phyloP scores from a whole-genome alignment of 2,329 filamentous ascomycete species.

The Incumbomyces lentus region DNA sequence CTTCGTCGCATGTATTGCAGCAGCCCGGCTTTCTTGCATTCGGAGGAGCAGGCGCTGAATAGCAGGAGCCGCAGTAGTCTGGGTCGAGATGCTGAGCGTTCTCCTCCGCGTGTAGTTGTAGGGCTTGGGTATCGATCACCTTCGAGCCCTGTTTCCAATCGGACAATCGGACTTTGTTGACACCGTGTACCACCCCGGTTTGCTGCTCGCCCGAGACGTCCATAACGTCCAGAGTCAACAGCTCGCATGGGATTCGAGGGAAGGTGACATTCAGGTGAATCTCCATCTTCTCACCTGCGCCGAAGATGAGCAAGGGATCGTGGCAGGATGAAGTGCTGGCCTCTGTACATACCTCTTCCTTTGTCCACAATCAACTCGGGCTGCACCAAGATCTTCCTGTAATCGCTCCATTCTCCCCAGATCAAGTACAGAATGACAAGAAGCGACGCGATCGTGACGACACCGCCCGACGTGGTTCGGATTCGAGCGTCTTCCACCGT shows the following conservation, averaged over 20 bases:
- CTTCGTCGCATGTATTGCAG: constrained; percentile 95
- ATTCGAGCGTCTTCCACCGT: constrained; percentile 96
- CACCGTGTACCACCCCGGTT: constrained; percentile 82
- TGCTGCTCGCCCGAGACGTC: constrained; percentile 97
- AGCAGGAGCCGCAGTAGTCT: constrained; percentile 86
- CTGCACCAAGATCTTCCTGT: constrained; percentile 72
- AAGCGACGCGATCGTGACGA: constrained; percentile 86
- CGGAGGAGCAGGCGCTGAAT: constrained; percentile 65
- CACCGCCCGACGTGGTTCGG: constrained; percentile 86
- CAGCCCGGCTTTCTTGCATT: constrained; percentile 72
- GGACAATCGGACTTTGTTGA: constrained; percentile 78
- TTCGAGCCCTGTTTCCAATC: constrained; percentile 63
- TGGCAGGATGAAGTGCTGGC: neutral
- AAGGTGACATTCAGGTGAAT: constrained; percentile 97
- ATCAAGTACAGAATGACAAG: constrained; percentile 79
- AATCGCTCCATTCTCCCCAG: constrained; percentile 94
- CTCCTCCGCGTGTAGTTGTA: constrained; percentile 62
- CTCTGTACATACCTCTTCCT: constrained; percentile 61
- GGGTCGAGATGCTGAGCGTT: constrained; percentile 72
- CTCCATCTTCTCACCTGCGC: constrained; percentile 87
- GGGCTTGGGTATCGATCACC: constrained; percentile 58
- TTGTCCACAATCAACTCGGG: constrained; percentile 95
- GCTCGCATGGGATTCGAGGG: constrained; percentile 83
- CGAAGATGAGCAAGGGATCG: constrained; percentile 5
- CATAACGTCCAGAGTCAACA: constrained; percentile 96